These are phyloP conservation scores for Blastocystis sp. DNA, from an alignment of 352 stramenopile species.

Conservation along the genomic window DNA sequence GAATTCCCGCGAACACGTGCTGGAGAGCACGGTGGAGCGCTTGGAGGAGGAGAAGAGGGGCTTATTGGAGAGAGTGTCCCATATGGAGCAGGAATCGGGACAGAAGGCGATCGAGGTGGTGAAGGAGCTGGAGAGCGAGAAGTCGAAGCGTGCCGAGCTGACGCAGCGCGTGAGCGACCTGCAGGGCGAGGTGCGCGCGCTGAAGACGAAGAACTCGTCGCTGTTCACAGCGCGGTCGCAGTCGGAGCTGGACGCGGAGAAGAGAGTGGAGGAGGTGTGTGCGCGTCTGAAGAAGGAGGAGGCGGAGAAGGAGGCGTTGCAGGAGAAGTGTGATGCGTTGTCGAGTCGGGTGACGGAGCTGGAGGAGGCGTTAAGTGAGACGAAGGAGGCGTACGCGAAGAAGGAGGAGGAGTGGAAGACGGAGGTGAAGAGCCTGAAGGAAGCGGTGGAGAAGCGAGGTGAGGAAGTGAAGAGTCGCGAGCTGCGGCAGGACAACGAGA, in stretches of 20 bases:
- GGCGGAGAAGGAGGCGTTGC: conserved; percentile 70
- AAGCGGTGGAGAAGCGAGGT: background rate
- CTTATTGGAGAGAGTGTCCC: background rate
- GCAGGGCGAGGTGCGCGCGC: background rate
- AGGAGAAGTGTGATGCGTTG: too few species aligned
- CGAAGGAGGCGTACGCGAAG: conserved; percentile 3
- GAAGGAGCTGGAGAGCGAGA: conserved; percentile 75
- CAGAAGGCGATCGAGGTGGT: conserved; percentile 24
- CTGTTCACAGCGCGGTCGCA: background rate
- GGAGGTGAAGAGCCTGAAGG: conserved; percentile 77
- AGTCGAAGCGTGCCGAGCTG: conserved; percentile 6
- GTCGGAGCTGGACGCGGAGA: conserved; percentile 1
- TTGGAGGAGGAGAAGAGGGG: background rate
- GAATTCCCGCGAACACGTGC: background rate
- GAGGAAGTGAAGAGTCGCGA: too few species aligned
- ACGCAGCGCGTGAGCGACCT: background rate
- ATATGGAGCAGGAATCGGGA: conserved; percentile 15
- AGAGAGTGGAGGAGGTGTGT: conserved; percentile 47
- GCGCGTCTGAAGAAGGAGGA: conserved; percentile 75
- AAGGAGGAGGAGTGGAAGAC: conserved; percentile 76
- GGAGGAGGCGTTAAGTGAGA: background rate
- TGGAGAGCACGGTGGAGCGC: conserved; percentile 13
- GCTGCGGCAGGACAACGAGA: background rate
- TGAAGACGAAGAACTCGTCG: conserved; percentile 12
- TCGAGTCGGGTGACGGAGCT: background rate